Evolutionary conservation across 345 rosid genomes (phyloP), one percentile per base, ranked within the genome.

Genomic region (Linum tenue): DNA sequence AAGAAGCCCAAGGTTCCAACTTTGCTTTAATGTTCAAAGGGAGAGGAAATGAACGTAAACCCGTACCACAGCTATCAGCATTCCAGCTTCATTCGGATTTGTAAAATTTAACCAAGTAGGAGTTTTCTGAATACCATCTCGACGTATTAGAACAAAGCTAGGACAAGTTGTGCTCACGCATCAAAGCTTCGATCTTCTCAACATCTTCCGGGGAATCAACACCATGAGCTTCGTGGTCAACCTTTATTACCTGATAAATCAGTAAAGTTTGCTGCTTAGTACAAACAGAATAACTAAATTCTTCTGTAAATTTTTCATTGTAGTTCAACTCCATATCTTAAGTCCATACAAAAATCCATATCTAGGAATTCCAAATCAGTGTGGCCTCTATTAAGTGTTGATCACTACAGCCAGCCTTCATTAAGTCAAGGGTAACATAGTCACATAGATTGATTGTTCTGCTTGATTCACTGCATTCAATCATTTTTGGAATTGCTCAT

Each of bases 161-260:
- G 40, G 83, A 78, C 40, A 94, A 39, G 82, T 86, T 88, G 59
- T 77, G 76, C 69, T 86, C 91, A 0, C 79, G 84, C 95, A 94
- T 88, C 37, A 82, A 76, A 57, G 86, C 77, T 81, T 94, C 99
- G 4, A 90, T 83, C 79, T 90, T 90, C 62, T 77, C 89, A 37
- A 88, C 86, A 63, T 90, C 97, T 63, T 94, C 95, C 0, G 89
- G 96, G 59, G 74, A 63, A 72, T 90, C 97, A 53, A 92, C 90
- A 35, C 98, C 97, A 42, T 92, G 97, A 60, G 96, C 97, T 62
- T 90, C 96, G 37, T 90, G 92, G 31, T 90, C 89, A 36, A 94
- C 96, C 78, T 88, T 90, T 62, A 94, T 94, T 22, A 94, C 96
- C 96, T 94, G 82, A 72, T 67, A 36, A 55, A 64, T 42, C 7